Evolutionary conservation across 2,329 filamentous ascomycete species (phyloP).

Genomic region (Rachicladosporium sp.): DNA sequence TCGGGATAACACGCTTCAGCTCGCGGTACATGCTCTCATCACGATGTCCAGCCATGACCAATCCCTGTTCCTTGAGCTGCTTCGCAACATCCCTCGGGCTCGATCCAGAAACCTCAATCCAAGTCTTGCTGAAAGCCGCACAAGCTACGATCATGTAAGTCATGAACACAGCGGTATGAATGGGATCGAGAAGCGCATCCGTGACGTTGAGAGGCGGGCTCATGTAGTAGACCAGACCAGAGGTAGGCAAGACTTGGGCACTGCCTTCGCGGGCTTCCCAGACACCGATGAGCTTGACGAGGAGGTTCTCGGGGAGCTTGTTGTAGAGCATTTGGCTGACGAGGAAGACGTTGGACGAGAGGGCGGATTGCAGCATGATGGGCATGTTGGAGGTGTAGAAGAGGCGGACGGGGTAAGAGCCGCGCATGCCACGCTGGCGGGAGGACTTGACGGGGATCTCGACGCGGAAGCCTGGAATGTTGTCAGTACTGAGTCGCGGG

Average conservation of each 20-base stretch:
- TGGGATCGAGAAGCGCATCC: constrained; percentile 89
- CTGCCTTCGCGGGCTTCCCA: constrained; percentile 97
- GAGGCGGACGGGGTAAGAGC: constrained; percentile 93
- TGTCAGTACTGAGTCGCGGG: background rate
- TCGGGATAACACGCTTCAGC: constrained; percentile 97
- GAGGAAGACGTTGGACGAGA: constrained; percentile 98
- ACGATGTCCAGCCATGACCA: constrained; percentile 98
- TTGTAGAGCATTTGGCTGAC: constrained; percentile 99
- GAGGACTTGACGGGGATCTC: constrained; percentile 99
- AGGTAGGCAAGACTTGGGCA: constrained; percentile 84
- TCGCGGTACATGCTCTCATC: constrained; percentile 99
- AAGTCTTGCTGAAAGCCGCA: constrained; percentile 98
- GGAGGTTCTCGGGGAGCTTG: constrained; percentile 95
- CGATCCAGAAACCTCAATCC: constrained; percentile 98
- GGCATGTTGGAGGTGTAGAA: constrained; percentile 99
- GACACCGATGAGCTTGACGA: constrained; percentile 92
- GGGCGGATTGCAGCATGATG: constrained; percentile 98
- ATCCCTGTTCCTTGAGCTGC: constrained; percentile 98
- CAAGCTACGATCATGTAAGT: constrained; percentile 96
- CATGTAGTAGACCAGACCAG: constrained; percentile 99
- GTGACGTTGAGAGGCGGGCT: constrained; percentile 95
- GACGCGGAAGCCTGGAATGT: constrained; percentile 87
- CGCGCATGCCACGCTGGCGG: constrained; percentile 95
- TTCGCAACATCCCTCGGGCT: constrained; percentile 97
- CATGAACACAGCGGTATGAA: constrained; percentile 92